Evolutionary conservation across 2,329 filamentous ascomycete species (phyloP).

Genomic region (Aspergillus sp.): DNA sequence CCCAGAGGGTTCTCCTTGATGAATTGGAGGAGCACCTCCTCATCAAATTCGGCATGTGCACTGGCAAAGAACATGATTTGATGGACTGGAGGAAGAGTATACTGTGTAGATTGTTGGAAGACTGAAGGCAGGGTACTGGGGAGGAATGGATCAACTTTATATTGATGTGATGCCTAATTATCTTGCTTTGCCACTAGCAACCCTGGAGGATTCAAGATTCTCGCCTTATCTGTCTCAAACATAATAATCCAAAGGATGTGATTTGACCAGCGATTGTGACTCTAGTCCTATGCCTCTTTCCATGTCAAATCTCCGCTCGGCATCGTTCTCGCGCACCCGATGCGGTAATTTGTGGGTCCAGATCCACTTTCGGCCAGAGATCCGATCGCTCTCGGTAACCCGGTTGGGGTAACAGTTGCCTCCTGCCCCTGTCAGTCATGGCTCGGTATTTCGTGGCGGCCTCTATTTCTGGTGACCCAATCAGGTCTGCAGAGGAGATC

Average conservation of each 20-base stretch:
- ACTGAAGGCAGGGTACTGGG: background rate
- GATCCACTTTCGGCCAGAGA: background rate
- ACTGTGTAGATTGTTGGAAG: background rate
- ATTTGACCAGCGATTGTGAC: background rate
- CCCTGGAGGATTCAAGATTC: background rate
- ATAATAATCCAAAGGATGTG: background rate
- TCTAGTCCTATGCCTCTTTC: no score
- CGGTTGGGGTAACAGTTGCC: background rate
- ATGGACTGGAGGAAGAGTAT: background rate
- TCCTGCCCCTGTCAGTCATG: no score
- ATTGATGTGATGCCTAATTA: no score
- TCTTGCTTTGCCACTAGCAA: no score
- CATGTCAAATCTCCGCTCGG: no score
- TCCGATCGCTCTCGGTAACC: background rate
- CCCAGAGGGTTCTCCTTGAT: conserved; percentile 64
- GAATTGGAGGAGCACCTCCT: conserved; percentile 53
- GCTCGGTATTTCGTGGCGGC: no score
- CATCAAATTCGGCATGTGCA: conserved; percentile 53
- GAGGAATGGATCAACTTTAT: background rate
- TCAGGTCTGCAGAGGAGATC: no score
- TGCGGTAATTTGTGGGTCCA: background rate
- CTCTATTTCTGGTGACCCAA: no score
- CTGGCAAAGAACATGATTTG: conserved; percentile 59
- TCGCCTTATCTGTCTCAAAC: background rate
- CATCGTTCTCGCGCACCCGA: background rate